phyloP scores from a whole-genome alignment of 129 eudicot species.

The Escallonia rubra region DNA sequence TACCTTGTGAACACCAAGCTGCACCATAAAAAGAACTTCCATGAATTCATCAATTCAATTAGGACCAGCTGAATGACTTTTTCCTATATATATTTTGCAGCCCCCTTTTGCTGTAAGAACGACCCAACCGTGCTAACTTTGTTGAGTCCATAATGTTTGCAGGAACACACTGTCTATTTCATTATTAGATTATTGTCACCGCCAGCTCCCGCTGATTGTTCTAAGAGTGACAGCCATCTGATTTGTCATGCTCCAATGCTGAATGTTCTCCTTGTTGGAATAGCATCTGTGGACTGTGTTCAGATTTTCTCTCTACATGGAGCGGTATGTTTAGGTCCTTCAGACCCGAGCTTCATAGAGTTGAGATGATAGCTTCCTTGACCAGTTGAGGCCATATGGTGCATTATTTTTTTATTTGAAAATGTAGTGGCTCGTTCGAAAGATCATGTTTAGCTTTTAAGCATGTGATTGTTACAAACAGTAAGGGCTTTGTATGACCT shows the following conservation, averaged over 20 bases:
- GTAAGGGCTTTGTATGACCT: too few species aligned
- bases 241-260: conserved; percentile 88
- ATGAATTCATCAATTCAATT: not conserved
- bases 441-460: too few species aligned
- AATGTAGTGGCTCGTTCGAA: too few species aligned
- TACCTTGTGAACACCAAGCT: too few species aligned
- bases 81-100: not conserved
- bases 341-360: not conserved
- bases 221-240: conserved; percentile 71
- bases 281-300: conserved; percentile 83
- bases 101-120: not conserved
- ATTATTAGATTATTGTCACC: conserved; percentile 87
- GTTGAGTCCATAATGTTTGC: conserved; percentile 23
- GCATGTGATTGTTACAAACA: too few species aligned
- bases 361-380: not conserved
- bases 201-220: conserved; percentile 56
- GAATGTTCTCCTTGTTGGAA: conserved; percentile 75
- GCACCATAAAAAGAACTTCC: not conserved
- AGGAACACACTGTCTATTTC: conserved; percentile 86
- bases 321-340: conserved; percentile 53
- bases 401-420: too few species aligned
- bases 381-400: too few species aligned
- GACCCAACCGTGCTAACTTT: conserved; percentile 4
- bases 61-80: not conserved
- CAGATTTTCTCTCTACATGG: conserved; percentile 96